Base-by-base conservation (phyloP, 2,329 filamentous ascomycete genomes). In the Ambrosiella cleistominuta region DNA sequence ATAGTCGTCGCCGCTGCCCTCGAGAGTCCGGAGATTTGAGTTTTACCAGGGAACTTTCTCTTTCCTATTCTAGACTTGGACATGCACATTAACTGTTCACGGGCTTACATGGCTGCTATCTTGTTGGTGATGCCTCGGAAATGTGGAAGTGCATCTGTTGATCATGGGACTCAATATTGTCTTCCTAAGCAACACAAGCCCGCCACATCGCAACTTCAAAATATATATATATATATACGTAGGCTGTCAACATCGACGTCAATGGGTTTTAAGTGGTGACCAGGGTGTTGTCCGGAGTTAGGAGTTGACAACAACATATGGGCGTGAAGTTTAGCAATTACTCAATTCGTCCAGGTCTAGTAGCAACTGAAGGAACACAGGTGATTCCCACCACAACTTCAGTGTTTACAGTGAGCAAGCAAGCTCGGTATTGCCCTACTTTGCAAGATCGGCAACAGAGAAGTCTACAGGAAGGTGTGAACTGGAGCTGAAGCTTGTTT, bases 341-440 rank as follows among this genome's bases (percentile, higher is more conserved):
- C 27, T 15, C 7, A 17, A 12, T 15, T 15, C n/a, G 44, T 47
- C 44, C n/a, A 47, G 19, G 7, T 17, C 44, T 17, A 17, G 44
- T 54, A 7, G 36, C 19, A 52, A 19, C 27, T 36, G 35, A 54
- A 54, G 8, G 19, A 12, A 54, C 51, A 54, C 27, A 54, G 36
- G n/a, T 15, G 12, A 39, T 13, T 17, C n/a, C 47, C 27, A 15
- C 8, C 17, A 11, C 47, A 11, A n/a, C 47, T 13, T 11, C 19
- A 51, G 19, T 36, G 19, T 51, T 13, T 35, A 51, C 5, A 51
- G 19, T 19, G 19, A 51, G 13, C 15, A 19, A 55, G 38, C 38
- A 55, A 55, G 53, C 53, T 55, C 38, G 40, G 53, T 19, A 17
- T 54, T 55, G 53, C 53, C 53, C 53, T 17, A 27, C 53, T 35